These are phyloP conservation scores for Ceratobasidium sp. DNA, from an alignment of 1,284 basidiomycete genomes.

Conservation along the genomic window DNA sequence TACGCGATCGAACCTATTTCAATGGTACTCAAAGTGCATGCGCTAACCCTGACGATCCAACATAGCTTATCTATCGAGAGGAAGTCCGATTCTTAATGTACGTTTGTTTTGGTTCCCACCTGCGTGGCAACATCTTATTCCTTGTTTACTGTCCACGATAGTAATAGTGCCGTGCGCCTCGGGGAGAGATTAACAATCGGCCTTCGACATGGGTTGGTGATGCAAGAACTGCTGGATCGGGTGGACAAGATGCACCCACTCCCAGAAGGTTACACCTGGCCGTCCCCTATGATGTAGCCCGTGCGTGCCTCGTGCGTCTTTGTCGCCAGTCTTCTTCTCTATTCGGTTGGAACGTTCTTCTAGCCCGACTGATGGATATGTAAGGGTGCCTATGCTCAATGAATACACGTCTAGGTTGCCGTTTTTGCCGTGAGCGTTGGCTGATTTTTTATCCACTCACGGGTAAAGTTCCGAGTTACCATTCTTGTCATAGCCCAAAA, in stretches of 20 bases:
- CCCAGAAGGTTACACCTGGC: constrained; percentile 37
- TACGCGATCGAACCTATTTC: not conserved
- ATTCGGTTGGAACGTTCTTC: not conserved
- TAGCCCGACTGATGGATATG: constrained; percentile 9
- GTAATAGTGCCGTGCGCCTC: constrained; percentile 39
- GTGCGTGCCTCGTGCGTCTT: not conserved
- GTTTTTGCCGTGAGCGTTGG: not conserved
- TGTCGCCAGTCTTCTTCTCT: not conserved
- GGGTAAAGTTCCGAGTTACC: not conserved
- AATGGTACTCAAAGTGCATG: not conserved
- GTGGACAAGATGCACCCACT: constrained; percentile 41
- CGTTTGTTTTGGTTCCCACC: not conserved
- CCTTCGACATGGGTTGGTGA: constrained; percentile 26
- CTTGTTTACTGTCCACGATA: not conserved
- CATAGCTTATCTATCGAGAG: constrained; percentile 34
- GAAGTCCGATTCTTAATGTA: constrained; percentile 40
- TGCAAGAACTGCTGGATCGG: constrained; percentile 37
- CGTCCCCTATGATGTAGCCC: constrained; percentile 30
- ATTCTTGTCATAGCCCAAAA: not conserved
- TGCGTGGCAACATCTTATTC: not conserved
- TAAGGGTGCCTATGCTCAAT: constrained; percentile 1
- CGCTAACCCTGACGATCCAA: not conserved
- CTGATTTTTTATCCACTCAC: constrained; percentile 6
- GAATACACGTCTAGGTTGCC: constrained; percentile 16
- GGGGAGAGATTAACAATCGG: constrained; percentile 37